Conservation (phyloP, 2,329 filamentous ascomycete genomes). For the Aureobasidium subglaciale region DNA sequence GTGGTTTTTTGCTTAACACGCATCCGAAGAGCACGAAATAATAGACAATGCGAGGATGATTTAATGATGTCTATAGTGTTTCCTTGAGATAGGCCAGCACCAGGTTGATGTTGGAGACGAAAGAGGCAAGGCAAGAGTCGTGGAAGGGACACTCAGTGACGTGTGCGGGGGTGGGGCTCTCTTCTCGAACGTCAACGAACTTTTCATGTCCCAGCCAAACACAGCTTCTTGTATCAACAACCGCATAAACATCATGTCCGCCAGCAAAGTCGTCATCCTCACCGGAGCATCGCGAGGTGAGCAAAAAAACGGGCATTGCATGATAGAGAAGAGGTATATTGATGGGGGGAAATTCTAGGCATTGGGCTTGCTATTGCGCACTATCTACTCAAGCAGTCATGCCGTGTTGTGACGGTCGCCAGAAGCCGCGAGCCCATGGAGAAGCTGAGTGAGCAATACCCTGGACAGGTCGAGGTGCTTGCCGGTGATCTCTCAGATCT, state of each 20-base stretch:
- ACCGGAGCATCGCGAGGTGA: slow-evolving; percentile 59
- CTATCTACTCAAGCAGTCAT: slow-evolving; percentile 48
- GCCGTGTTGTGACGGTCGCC: slow-evolving; percentile 52
- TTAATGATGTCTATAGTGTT: no score
- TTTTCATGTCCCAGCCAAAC: slow-evolving; percentile 1
- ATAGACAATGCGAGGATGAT: no score
- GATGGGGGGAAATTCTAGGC: slow-evolving; percentile 35
- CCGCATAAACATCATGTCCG: slow-evolving; percentile 11
- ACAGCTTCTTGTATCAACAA: slow-evolving; percentile 12
- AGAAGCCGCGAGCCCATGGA: slow-evolving; percentile 49
- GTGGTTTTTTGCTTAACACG: no score
- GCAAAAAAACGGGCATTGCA: not conserved
- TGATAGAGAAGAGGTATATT: not conserved
- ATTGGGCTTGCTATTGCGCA: slow-evolving; percentile 56
- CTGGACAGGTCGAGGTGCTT: slow-evolving; percentile 48
- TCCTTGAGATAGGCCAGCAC: no score
- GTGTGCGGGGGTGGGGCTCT: slow-evolving; percentile 10
- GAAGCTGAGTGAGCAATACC: slow-evolving; percentile 47
- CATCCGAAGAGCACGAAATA: no score
- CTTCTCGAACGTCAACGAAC: not conserved
- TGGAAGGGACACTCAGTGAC: slow-evolving; percentile 2
- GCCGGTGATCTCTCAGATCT: slow-evolving; percentile 52
- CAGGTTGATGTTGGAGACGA: not conserved
- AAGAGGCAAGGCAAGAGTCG: not conserved
- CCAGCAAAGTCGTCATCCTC: slow-evolving; percentile 41